Conservation (phyloP, 2,329 filamentous ascomycete genomes). For the Pseudopithomyces maydicus region DNA sequence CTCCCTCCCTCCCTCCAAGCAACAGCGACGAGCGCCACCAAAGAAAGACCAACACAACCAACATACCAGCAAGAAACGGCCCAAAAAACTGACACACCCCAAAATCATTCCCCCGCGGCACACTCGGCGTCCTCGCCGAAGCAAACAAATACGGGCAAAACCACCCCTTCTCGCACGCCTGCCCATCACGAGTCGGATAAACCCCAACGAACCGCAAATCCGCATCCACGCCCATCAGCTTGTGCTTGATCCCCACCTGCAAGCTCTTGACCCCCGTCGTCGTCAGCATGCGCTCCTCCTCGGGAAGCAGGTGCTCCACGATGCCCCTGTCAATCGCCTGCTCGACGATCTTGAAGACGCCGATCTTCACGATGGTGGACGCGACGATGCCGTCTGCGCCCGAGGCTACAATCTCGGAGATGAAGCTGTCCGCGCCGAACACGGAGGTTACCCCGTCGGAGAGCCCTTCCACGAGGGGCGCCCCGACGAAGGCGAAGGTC, state of each 20-base stretch:
- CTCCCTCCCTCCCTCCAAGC: background rate
- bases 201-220: constrained; percentile 39
- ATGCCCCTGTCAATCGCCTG: constrained; percentile 47
- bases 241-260: constrained; percentile 46
- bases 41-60: background rate
- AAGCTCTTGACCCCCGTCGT: constrained; percentile 44
- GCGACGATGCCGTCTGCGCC: constrained; percentile 36
- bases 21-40: background rate
- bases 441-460: constrained; percentile 31
- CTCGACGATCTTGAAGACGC: constrained; percentile 46
- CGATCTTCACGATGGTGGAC: constrained; percentile 37
- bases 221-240: constrained; percentile 48
- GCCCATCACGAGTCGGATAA: constrained; percentile 25
- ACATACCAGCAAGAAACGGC: constrained; percentile 41
- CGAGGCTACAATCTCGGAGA: constrained; percentile 38
- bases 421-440: constrained; percentile 43
- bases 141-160: constrained; percentile 47
- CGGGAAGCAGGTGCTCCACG: constrained; percentile 44
- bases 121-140: constrained; percentile 34
- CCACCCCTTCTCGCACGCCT: constrained; percentile 44
- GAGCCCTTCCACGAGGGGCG: constrained; percentile 39
- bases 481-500: constrained; percentile 43
- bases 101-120: constrained; percentile 42
- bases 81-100: constrained; percentile 45
- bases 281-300: constrained; percentile 46